Percentiles rank a stretch among this genome's conserved stretches.
Evolutionary conservation across 108 stramenopile genomes (phyloP).

Genomic region (Craspedostauros australis): DNA sequence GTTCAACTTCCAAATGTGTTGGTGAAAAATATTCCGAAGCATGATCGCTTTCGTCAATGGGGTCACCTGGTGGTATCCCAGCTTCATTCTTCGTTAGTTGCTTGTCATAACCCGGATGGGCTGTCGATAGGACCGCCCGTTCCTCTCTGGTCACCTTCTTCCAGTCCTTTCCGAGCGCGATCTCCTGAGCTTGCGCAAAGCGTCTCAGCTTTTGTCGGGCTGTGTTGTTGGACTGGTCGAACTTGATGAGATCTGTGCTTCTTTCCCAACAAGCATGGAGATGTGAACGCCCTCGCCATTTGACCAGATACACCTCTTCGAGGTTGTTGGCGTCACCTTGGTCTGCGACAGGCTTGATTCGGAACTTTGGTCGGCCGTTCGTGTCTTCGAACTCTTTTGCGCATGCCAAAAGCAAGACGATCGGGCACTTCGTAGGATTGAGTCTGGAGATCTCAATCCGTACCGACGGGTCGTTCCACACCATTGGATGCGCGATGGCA

Average conservation of each 20-base stretch:
- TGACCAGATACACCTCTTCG: constrained; percentile 77
- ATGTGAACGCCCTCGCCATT: constrained; percentile 80
- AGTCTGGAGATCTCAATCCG: constrained; percentile 76
- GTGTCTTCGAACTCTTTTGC: constrained; percentile 4
- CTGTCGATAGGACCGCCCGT: constrained; percentile 26
- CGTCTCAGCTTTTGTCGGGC: constrained; percentile 72
- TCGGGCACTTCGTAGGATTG: constrained; percentile 54
- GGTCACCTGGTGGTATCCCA: background rate
- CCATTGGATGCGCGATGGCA: constrained; percentile 22
- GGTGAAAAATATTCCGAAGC: constrained; percentile 68
- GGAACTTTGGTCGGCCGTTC: constrained; percentile 3
- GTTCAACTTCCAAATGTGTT: constrained; percentile 59
- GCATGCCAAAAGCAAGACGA: constrained; percentile 50
- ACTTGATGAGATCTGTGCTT: constrained; percentile 54
- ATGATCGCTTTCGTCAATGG: constrained; percentile 16
- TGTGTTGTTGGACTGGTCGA: constrained; percentile 59
- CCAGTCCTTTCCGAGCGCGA: constrained; percentile 63
- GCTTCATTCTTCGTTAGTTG: background rate
- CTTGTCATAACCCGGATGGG: constrained; percentile 3
- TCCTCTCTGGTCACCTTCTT: constrained; percentile 60
- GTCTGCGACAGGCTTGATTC: constrained; percentile 7
- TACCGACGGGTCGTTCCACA: constrained; percentile 46
- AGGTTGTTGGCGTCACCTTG: constrained; percentile 15
- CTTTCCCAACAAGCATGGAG: constrained; percentile 83
- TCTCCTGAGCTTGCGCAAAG: constrained; percentile 56